Conservation (phyloP, 345 rosid genomes). For the Moricandia arvensis region DNA sequence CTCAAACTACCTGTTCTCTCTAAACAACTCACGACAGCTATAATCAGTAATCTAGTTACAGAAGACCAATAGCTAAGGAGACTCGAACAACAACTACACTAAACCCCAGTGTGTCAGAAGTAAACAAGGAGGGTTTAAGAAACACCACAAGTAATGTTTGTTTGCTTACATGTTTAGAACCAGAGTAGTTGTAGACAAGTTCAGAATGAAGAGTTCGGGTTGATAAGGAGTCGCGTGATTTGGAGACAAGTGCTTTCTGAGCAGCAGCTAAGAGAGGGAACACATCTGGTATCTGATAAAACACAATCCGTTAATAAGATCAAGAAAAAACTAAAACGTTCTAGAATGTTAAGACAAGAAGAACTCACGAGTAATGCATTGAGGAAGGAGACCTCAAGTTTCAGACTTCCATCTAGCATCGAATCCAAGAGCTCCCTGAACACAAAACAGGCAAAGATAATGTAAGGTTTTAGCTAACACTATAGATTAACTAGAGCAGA, state of each 20-base stretch:
- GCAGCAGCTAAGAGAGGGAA: conserved; percentile 30
- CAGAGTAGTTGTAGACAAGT: conserved; percentile 86
- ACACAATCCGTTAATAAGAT: background rate
- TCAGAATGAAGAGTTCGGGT: conserved; percentile 92
- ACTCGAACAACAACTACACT: background rate
- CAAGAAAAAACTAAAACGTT: background rate
- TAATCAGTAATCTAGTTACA: no score
- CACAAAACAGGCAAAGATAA: background rate
- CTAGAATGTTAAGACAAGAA: background rate
- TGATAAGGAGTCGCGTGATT: conserved; percentile 62
- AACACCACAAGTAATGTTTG: background rate
- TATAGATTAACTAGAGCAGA: no score
- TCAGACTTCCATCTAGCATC: conserved; percentile 73
- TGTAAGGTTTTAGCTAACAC: no score
- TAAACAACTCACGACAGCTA: background rate
- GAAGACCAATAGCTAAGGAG: background rate
- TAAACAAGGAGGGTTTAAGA: no score
- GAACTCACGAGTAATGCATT: conserved; percentile 78
- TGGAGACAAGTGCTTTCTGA: conserved; percentile 55
- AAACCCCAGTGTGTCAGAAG: background rate
- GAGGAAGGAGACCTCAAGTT: conserved; percentile 81
- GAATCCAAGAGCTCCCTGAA: conserved; percentile 67
- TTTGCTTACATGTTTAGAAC: conserved; percentile 76
- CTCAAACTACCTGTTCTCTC: background rate
- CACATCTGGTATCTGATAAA: conserved; percentile 67